These are phyloP conservation scores for Xanthoconium purpureum DNA, from an alignment of 768 basidiomycete genomes.

Conservation along the genomic window DNA sequence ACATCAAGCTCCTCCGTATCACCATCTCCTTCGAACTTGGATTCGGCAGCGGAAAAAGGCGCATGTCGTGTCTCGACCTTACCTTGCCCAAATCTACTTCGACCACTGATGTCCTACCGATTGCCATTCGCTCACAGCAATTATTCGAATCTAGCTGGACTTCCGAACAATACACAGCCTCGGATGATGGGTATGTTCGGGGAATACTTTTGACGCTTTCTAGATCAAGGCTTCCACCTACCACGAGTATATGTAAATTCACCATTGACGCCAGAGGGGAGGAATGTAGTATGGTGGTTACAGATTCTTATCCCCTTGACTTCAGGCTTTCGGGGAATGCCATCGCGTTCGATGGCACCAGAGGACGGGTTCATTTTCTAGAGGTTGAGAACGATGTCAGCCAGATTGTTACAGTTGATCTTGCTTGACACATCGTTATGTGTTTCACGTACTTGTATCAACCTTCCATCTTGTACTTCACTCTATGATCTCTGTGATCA, in stretches of 20 bases:
- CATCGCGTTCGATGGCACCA: too few relatives aligned
- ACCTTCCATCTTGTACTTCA: too few relatives aligned
- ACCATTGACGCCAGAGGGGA: not conserved
- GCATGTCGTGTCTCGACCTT: not conserved
- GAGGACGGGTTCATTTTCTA: too few relatives aligned
- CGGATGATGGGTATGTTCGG: not conserved
- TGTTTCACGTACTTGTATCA: too few relatives aligned
- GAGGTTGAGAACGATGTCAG: too few relatives aligned
- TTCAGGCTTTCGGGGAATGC: too few relatives aligned
- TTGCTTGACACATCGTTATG: too few relatives aligned
- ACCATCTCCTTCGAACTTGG: too few relatives aligned
- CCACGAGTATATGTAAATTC: not conserved
- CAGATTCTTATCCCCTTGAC: not conserved
- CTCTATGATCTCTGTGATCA: too few relatives aligned
- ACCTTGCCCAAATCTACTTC: not conserved
- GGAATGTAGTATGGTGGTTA: not conserved
- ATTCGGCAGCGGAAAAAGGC: not conserved
- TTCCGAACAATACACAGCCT: not conserved
- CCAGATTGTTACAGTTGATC: too few relatives aligned
- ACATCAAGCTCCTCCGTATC: not conserved
- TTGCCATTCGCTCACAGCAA: not conserved
- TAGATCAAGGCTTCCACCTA: too few relatives aligned
- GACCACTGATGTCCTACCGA: not conserved
- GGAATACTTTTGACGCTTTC: not conserved
- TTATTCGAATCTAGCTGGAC: not conserved